These are phyloP conservation scores for Xylariaceae sp. DNA, from an alignment of 2,329 filamentous ascomycete species.

Conservation along the genomic window DNA sequence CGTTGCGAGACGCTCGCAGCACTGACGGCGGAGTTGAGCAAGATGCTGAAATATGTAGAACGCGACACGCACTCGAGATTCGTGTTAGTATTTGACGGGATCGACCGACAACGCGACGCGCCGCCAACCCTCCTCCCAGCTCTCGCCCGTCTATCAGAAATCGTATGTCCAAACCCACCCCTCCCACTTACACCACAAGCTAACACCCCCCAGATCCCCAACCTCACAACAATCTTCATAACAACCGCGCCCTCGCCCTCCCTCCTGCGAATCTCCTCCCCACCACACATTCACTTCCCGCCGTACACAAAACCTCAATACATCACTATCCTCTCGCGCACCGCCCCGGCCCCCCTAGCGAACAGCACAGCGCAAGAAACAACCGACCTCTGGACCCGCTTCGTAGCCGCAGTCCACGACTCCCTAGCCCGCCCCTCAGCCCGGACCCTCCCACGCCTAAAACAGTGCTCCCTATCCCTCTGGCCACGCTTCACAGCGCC, in stretches of 20 bases:
- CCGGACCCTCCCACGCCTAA: slow-evolving; percentile 70
- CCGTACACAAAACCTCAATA: slow-evolving; percentile 78
- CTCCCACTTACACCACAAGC: neutral
- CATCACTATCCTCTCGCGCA: slow-evolving; percentile 62
- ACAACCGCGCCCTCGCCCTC: slow-evolving; percentile 45
- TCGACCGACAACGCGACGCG: slow-evolving; percentile 79
- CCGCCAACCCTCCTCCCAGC: slow-evolving; percentile 74
- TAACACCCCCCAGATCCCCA: slow-evolving; percentile 58
- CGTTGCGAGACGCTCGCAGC: slow-evolving; percentile 78
- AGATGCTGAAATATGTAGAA: slow-evolving; percentile 48
- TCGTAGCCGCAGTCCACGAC: slow-evolving; percentile 81
- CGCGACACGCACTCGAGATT: slow-evolving; percentile 50
- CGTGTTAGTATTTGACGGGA: slow-evolving; percentile 78
- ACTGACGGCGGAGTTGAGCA: slow-evolving; percentile 65
- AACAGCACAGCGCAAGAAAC: slow-evolving; percentile 53
- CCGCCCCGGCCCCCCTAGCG: slow-evolving; percentile 42
- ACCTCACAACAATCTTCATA: slow-evolving; percentile 63
- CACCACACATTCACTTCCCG: slow-evolving; percentile 76
- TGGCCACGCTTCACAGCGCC: slow-evolving; percentile 84
- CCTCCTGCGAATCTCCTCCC: slow-evolving; percentile 55
- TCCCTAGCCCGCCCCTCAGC: slow-evolving; percentile 75
- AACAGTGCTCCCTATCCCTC: slow-evolving; percentile 62
- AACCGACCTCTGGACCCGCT: slow-evolving; percentile 70
- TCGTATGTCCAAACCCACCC: slow-evolving; percentile 47
- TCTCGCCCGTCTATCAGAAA: slow-evolving; percentile 73